Evolutionary conservation across 148 eudicot species (phyloP).

Genomic region (Cornus controversa): DNA sequence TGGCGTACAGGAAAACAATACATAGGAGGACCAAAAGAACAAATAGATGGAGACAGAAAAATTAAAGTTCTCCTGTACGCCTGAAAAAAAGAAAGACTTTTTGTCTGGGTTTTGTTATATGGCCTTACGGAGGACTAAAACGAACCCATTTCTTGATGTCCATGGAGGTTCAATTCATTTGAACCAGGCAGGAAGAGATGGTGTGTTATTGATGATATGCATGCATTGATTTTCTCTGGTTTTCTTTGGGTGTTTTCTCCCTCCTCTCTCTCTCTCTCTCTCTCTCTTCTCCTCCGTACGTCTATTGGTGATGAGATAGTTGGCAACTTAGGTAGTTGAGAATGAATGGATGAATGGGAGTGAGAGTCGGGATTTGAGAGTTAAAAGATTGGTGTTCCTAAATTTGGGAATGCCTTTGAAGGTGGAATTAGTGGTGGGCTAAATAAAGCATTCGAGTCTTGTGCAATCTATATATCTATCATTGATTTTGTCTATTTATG

Average conservation of each 20-base stretch:
- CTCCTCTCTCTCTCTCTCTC: background rate
- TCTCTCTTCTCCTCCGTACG: background rate
- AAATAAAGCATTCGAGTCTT: background rate
- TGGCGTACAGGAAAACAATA: slow-evolving; percentile 28
- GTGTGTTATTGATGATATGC: background rate
- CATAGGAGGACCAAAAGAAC: background rate
- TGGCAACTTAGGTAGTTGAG: background rate
- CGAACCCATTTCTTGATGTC: slow-evolving; percentile 7
- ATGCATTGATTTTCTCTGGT: background rate
- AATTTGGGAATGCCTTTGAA: background rate
- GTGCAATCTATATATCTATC: background rate
- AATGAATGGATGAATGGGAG: slow-evolving; percentile 2
- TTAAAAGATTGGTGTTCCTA: background rate
- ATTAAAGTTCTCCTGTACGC: slow-evolving; percentile 16
- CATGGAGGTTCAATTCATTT: slow-evolving; percentile 4
- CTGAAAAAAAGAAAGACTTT: background rate
- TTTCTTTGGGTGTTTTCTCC: background rate
- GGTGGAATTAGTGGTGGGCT: background rate
- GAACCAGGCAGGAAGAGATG: background rate
- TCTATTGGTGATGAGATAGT: background rate
- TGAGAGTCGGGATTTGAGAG: background rate
- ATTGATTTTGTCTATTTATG: background rate
- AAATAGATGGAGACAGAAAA: background rate
- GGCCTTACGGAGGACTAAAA: background rate
- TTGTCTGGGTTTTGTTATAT: background rate